These are phyloP conservation scores for Mrakiaceae sp. DNA, from an alignment of 1,284 basidiomycete genomes.

Conservation along the genomic window DNA sequence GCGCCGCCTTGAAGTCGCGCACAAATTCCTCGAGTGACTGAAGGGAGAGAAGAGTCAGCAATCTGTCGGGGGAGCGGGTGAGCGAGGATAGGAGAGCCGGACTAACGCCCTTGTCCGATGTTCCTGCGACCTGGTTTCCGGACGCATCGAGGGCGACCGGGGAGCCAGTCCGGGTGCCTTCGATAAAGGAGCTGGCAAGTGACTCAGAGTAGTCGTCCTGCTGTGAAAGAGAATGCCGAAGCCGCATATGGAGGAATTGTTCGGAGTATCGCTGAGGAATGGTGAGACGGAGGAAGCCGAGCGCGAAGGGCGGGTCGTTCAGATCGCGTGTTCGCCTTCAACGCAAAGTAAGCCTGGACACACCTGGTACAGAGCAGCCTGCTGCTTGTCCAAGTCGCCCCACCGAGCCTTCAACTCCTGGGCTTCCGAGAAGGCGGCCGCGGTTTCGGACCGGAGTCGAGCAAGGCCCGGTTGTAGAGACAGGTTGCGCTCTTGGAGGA, in stretches of 20 bases:
- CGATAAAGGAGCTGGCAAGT: constrained; percentile 65
- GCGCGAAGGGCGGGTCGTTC: neutral
- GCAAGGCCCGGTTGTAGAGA: constrained; percentile 61
- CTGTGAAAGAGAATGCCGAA: constrained; percentile 70
- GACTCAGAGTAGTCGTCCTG: constrained; percentile 81
- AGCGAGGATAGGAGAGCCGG: neutral
- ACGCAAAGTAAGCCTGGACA: constrained; percentile 19
- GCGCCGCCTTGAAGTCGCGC: constrained; percentile 67
- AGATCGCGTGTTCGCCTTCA: neutral
- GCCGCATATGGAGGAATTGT: constrained; percentile 71
- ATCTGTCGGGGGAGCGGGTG: neutral
- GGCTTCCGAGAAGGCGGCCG: constrained; percentile 73
- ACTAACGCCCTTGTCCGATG: constrained; percentile 4
- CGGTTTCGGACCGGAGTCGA: constrained; percentile 60
- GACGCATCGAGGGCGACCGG: constrained; percentile 32
- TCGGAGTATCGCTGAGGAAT: constrained; percentile 58
- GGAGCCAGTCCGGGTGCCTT: constrained; percentile 38
- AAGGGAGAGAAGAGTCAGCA: neutral
- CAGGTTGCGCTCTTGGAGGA: constrained; percentile 53
- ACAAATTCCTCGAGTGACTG: constrained; percentile 66
- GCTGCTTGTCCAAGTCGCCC: constrained; percentile 73
- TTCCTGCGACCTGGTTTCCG: constrained; percentile 16
- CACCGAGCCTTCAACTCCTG: constrained; percentile 65
- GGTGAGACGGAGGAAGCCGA: neutral
- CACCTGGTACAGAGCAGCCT: constrained; percentile 76